Base-by-base conservation (phyloP, 2,329 filamentous ascomycete species). In the Diaporthe sp. region DNA sequence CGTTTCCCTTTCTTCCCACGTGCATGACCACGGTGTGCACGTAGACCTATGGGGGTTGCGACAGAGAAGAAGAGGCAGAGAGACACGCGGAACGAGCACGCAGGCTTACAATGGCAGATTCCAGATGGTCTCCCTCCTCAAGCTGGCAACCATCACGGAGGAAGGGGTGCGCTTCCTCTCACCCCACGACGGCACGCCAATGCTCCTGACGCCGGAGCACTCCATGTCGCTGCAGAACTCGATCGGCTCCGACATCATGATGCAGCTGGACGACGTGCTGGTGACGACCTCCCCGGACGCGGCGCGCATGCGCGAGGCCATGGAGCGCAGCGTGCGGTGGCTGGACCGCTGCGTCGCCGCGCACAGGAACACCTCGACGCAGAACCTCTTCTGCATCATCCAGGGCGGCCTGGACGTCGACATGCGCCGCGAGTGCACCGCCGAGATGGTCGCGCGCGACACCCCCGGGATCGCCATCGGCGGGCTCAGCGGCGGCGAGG, bases 371-470 rank as follows among this genome's bases (percentile, higher is more conserved):
- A 94, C 95, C 0, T 90, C 93, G 42, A 89, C 88, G 1, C 97
- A 99, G 84, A 99, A 98, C 81, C 89, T 99, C 8, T 99, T 99
- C 84, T 99, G 97, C 84, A 99, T 99, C 81, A 98, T 99, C 79
- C 97, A 99, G 85, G 97, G 97, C 77, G 97, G 97, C 0, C 87
- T 99, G 12, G 96, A 99, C 84, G 86, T 98, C 6, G 94, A 95
- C 1, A 91, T 99, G 88, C 91, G 97, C 31, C 90, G 89, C 77
- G 90, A 96, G 83, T 99, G 97, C 85, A 96, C 94, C 78, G 86
- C 87, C 68, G 93, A 94, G 82, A 99, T 99, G 97, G 89, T 98
- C 2, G 93, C 91, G 46, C 90, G 97, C 78, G 92, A 98, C 84
- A 99, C 97, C 0, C 97, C 97, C 0, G 97, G 97, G 19, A 98